Conservation (phyloP, 108 stramenopile species). For the Cyclotella choctawhatcheeana region DNA sequence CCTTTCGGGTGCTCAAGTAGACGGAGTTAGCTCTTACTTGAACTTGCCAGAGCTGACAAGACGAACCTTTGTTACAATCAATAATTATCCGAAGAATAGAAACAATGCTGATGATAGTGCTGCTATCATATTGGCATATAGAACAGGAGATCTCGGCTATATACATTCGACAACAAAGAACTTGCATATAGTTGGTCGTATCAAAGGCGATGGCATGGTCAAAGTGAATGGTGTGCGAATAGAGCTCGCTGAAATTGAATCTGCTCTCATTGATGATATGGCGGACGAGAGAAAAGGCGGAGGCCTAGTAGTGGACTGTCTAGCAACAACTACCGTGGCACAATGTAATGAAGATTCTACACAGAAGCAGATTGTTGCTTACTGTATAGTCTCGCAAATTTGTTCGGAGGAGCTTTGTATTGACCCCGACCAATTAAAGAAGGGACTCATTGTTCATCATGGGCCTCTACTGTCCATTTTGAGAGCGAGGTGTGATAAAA, state of each 20-base stretch:
- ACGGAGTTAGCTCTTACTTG: conserved; percentile 63
- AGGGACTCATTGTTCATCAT: conserved; percentile 56
- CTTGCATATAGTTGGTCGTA: conserved; percentile 73
- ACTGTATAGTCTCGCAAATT: conserved; percentile 59
- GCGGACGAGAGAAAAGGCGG: neutral
- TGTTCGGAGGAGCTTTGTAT: conserved; percentile 57
- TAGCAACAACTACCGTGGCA: conserved; percentile 38
- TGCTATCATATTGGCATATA: conserved; percentile 60
- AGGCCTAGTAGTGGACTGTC: conserved; percentile 58
- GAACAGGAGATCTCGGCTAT: conserved; percentile 83
- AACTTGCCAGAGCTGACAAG: conserved; percentile 63
- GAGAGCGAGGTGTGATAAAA: conserved; percentile 49
- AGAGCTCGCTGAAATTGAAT: conserved; percentile 84
- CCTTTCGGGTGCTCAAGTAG: conserved; percentile 70
- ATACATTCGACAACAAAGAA: conserved; percentile 42
- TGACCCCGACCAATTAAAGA: conserved; percentile 6
- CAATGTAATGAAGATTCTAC: conserved; percentile 13
- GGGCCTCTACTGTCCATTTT: conserved; percentile 65
- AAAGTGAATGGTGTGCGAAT: conserved; percentile 85
- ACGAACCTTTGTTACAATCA: conserved; percentile 51
- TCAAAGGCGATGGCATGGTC: conserved; percentile 82
- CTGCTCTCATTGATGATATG: conserved; percentile 55
- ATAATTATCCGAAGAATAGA: too few relatives aligned
- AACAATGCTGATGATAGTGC: too few relatives aligned
- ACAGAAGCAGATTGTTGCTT: conserved; percentile 61